Conservation (phyloP, 2,329 filamentous ascomycete genomes). For the Pseudogymnoascus sp. region DNA sequence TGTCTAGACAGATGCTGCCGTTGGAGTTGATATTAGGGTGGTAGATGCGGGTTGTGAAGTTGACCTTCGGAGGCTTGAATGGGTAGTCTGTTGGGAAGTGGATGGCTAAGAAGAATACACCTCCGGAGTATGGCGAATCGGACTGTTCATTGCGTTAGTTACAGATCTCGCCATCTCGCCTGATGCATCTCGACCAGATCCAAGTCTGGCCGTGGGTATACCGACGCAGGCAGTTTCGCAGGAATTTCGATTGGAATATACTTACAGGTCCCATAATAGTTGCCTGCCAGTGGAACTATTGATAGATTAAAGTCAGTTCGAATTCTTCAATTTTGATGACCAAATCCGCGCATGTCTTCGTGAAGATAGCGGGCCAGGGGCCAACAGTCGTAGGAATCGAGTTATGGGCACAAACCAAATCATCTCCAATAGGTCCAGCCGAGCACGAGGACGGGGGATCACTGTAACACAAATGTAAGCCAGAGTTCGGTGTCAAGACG, state of each 20-base stretch:
- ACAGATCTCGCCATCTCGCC: conserved; percentile 7
- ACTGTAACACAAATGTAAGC: conserved; percentile 41
- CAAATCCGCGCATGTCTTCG: conserved; percentile 1
- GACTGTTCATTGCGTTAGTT: conserved; percentile 43
- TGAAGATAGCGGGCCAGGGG: not conserved
- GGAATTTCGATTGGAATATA: conserved; percentile 28
- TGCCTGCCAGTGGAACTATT: conserved; percentile 98
- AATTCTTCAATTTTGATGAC: conserved; percentile 5
- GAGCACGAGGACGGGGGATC: conserved; percentile 98
- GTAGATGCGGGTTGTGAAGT: conserved; percentile 99
- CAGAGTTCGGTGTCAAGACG: not conserved
- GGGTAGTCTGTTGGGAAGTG: conserved; percentile 99
- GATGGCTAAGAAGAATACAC: conserved; percentile 97
- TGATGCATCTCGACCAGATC: not conserved
- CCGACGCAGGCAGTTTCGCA: not conserved
- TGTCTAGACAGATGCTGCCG: conserved; percentile 97
- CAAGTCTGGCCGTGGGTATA: not conserved
- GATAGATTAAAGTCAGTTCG: conserved; percentile 27
- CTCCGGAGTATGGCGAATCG: conserved; percentile 95
- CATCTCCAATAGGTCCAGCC: conserved; percentile 91
- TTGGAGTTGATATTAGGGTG: conserved; percentile 99
- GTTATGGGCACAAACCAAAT: conserved; percentile 65
- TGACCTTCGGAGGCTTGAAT: conserved; percentile 99
- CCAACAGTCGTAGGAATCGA: not conserved
- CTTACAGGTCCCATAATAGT: conserved; percentile 99